Percentiles rank a stretch among this genome's conserved stretches.
phyloP scores from a whole-genome alignment of 345 rosid genomes.

The Hevea brasiliensis region DNA sequence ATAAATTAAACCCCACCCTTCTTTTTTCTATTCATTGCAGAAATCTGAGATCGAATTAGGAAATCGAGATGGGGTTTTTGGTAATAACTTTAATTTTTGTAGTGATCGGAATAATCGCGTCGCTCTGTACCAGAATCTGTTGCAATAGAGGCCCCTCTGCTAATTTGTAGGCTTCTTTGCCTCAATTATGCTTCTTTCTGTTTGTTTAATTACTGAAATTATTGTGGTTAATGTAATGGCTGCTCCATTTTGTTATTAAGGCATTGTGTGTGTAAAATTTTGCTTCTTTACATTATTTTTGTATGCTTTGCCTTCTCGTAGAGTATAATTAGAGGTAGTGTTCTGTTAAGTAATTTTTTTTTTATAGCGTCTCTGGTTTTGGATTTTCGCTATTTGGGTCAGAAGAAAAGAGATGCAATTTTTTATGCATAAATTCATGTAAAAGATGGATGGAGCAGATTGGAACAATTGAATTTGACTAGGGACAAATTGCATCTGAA shows the following conservation, averaged over 20 bases:
- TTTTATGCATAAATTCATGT: not conserved
- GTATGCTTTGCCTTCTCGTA: not conserved
- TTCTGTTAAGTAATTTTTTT: no score
- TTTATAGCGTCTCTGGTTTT: not conserved
- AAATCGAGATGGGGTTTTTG: slow-evolving; percentile 68
- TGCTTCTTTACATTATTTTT: not conserved
- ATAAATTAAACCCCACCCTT: not conserved
- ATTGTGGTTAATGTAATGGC: not conserved
- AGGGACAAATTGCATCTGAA: not conserved
- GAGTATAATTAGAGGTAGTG: not conserved
- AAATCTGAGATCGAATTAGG: slow-evolving; percentile 10
- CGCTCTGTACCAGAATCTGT: slow-evolving; percentile 83
- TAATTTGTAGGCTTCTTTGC: slow-evolving; percentile 59
- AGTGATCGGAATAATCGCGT: slow-evolving; percentile 75
- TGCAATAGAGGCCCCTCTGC: slow-evolving; percentile 88
- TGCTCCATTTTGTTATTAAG: slow-evolving; percentile 6
- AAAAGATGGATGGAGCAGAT: not conserved
- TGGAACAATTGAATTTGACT: not conserved
- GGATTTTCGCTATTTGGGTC: not conserved
- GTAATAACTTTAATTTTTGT: slow-evolving; percentile 78
- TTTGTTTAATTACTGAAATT: not conserved
- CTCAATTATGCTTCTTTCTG: not conserved
- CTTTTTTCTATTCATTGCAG: not conserved
- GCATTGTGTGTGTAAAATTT: not conserved
- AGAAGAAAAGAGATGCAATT: not conserved